phyloP scores from a whole-genome alignment of 495 filamentous ascomycete genomes.

The Podospora anserina region DNA sequence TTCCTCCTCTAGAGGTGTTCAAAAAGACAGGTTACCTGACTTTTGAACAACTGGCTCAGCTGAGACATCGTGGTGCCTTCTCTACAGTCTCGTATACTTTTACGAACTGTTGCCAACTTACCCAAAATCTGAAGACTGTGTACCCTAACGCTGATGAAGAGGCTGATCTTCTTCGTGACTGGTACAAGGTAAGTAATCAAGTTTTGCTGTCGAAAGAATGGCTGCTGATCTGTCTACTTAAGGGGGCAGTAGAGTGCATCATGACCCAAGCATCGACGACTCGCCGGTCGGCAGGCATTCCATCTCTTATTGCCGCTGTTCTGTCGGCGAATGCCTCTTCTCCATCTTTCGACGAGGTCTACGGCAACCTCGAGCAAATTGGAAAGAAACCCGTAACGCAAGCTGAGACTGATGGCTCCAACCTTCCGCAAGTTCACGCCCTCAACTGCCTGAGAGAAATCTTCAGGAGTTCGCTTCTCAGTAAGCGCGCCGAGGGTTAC shows the following conservation, averaged over 20 bases:
- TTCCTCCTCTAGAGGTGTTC: conserved; percentile 45
- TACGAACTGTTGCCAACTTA: conserved; percentile 65
- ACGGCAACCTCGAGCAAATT: conserved; percentile 48
- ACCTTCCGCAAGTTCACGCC: conserved; percentile 88
- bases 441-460: conserved; percentile 88
- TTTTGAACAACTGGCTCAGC: conserved; percentile 74
- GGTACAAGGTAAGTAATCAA: conserved; percentile 56
- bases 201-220: neutral
- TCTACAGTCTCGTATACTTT: conserved; percentile 90
- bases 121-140: conserved; percentile 41
- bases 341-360: conserved; percentile 52
- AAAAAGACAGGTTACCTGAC: conserved; percentile 61
- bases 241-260: conserved; percentile 59
- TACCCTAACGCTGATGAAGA: conserved; percentile 33
- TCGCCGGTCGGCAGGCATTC: conserved; percentile 86
- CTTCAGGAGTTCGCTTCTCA: conserved; percentile 73
- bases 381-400: conserved; percentile 51
- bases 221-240: neutral
- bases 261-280: conserved; percentile 74
- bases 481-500: conserved; percentile 58
- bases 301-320: conserved; percentile 76
- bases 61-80: conserved; percentile 91
- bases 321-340: conserved; percentile 54
- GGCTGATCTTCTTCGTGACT: conserved; percentile 46
- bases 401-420: conserved; percentile 56